Percentiles rank a stretch among this genome's conserved stretches.
These are phyloP conservation scores for Alternaria brassicae DNA, from an alignment of 2,329 filamentous ascomycete genomes.

Conservation along the genomic window DNA sequence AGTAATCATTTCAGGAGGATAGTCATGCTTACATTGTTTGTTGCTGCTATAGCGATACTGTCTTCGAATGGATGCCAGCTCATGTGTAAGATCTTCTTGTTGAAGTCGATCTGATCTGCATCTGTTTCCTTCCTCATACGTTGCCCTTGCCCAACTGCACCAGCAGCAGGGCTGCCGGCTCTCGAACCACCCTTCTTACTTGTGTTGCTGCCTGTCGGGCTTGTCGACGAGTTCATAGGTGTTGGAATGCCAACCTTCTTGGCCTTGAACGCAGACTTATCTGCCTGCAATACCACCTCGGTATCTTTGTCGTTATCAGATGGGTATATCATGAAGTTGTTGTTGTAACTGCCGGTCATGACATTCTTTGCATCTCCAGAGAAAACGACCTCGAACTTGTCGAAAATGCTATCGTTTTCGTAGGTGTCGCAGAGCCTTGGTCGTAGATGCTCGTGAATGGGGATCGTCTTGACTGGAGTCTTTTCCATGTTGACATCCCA, in stretches of 20 bases:
- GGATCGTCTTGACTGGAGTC: conserved; percentile 96
- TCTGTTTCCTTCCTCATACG: conserved; percentile 99
- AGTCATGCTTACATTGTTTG: conserved; percentile 85
- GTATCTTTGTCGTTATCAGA: conserved; percentile 95
- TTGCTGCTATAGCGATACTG: conserved; percentile 98
- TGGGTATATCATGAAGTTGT: conserved; percentile 99
- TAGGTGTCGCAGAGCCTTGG: conserved; percentile 97
- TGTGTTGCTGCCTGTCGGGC: conserved; percentile 70
- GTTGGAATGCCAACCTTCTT: conserved; percentile 99
- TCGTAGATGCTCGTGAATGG: conserved; percentile 95
- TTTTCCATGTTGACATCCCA: conserved; percentile 99
- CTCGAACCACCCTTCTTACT: conserved; percentile 88
- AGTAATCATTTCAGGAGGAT: not conserved
- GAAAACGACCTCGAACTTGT: conserved; percentile 99
- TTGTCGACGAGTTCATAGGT: conserved; percentile 85
- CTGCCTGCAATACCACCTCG: conserved; percentile 95
- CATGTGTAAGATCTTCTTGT: conserved; percentile 99
- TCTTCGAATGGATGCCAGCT: conserved; percentile 99
- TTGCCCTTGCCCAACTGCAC: conserved; percentile 75
- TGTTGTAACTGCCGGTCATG: conserved; percentile 99
- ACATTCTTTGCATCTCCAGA: conserved; percentile 98
- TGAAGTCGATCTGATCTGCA: conserved; percentile 99
- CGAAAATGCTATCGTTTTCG: conserved; percentile 99
- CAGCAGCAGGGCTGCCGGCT: conserved; percentile 83
- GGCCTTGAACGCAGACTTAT: conserved; percentile 99